Base-by-base conservation (phyloP, 176 grass and related monocot species). In the Coix lacrymajobi region DNA sequence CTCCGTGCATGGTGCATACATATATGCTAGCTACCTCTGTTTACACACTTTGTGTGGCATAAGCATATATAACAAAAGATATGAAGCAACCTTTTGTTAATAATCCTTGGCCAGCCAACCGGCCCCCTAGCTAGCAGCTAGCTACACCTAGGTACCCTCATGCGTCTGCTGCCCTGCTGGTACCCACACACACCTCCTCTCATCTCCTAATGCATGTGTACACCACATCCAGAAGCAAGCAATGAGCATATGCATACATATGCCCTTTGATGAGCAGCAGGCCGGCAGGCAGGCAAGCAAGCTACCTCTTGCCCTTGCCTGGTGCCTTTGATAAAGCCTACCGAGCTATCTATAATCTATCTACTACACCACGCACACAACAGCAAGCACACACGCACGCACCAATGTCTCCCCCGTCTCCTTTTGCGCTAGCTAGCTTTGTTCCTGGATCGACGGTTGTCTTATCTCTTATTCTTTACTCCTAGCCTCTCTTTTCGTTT, bases 261-360 rank as follows among this genome's bases (percentile, higher is more conserved):
- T 36, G 56, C 62, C 46, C 81, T 86, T 83, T 79, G 85, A 46
- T 44, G 26, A 48, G 41, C 69, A 48, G 69, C n/a, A 48, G 69
- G 69, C n/a, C 30, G 69, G 71, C 30, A 82, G 8, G 39, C 51
- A 65, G 8, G 41, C 52, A 62, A 85, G 40, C 78, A 83, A 83
- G 73, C 73, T 73, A 83, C 84, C 80, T 69, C 80, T 79, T 79
- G 58, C 60, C 78, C 84, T 83, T 85, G 62, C 58, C 60, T 63
- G 51, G 11, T 24, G 79, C 60, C 84, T 90, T 90, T 90, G 84
- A 80, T 90, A 90, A 90, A 90, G 84, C 80, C 79, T 87, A 83
- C 36, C n/a, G n/a, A 57, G 34, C 11, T 62, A 54, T 85, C 31
- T 52, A 77, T 81, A 51, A 54, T 85, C 31, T 52, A 77, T 81